Conservation (phyloP, 2,329 filamentous ascomycete species). For the Zelopaecilomyces penicillatus region DNA sequence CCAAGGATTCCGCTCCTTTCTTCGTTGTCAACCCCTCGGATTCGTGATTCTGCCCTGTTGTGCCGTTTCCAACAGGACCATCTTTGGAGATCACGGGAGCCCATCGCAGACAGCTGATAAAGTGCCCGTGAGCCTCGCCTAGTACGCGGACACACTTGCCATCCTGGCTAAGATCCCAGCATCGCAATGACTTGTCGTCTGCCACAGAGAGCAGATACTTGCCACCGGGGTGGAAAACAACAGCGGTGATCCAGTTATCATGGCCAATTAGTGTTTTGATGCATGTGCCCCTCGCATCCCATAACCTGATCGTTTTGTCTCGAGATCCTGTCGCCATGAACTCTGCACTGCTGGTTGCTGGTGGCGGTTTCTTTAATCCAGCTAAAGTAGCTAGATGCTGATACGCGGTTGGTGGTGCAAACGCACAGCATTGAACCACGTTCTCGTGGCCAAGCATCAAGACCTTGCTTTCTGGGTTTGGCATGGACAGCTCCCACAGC, state of each 20-base stretch:
- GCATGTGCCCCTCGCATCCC: slow-evolving; percentile 75
- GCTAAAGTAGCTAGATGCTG: slow-evolving; percentile 65
- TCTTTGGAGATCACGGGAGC: slow-evolving; percentile 47
- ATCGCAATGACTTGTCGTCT: slow-evolving; percentile 86
- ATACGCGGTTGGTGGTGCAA: slow-evolving; percentile 75
- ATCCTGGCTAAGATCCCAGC: slow-evolving; percentile 88
- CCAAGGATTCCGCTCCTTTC: slow-evolving; percentile 31
- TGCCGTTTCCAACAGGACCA: slow-evolving; percentile 18
- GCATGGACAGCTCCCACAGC: slow-evolving; percentile 71
- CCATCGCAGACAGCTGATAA: slow-evolving; percentile 81
- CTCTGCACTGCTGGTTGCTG: slow-evolving; percentile 66
- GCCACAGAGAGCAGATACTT: slow-evolving; percentile 80
- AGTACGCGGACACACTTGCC: slow-evolving; percentile 81
- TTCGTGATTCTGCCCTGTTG: slow-evolving; percentile 9
- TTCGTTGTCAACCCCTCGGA: slow-evolving; percentile 38
- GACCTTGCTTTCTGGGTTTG: slow-evolving; percentile 60
- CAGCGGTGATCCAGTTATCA: slow-evolving; percentile 84
- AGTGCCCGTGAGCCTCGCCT: slow-evolving; percentile 69
- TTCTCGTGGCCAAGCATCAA: slow-evolving; percentile 83
- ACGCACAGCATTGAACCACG: slow-evolving; percentile 75
- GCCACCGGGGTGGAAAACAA: slow-evolving; percentile 85
- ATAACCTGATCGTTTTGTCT: slow-evolving; percentile 85
- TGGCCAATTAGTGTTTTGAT: slow-evolving; percentile 81
- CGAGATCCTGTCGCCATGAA: slow-evolving; percentile 83
- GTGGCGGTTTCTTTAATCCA: slow-evolving; percentile 73